These are phyloP conservation scores for Trametes hirsuta DNA, from an alignment of 1,284 basidiomycete species.

Conservation along the genomic window DNA sequence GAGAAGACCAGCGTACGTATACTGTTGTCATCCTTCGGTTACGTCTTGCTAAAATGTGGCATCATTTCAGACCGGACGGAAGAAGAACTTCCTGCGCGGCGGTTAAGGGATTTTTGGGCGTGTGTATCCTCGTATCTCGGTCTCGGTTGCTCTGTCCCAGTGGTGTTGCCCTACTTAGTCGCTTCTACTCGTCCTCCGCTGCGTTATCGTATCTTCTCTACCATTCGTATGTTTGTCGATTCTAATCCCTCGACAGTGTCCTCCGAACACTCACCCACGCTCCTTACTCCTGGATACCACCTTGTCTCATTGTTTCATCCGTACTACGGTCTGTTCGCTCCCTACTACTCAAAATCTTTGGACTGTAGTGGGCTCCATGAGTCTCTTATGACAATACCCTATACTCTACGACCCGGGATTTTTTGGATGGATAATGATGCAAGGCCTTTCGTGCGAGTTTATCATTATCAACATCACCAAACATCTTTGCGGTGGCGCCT, in stretches of 20 bases:
- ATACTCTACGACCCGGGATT: slow-evolving; percentile 34
- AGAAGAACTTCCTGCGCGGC: slow-evolving; percentile 75
- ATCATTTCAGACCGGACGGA: slow-evolving; percentile 56
- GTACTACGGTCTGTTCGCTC: slow-evolving; percentile 40
- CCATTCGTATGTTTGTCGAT: slow-evolving; percentile 42
- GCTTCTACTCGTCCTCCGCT: slow-evolving; percentile 30
- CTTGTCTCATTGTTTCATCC: slow-evolving; percentile 49
- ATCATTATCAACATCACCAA: slow-evolving; percentile 26
- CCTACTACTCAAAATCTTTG: slow-evolving; percentile 36
- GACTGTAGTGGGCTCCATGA: slow-evolving; percentile 37
- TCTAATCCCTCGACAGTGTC: slow-evolving; percentile 32
- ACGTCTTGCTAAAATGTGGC: slow-evolving; percentile 3
- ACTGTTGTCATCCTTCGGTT: neutral
- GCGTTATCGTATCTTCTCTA: slow-evolving; percentile 46
- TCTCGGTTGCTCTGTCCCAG: slow-evolving; percentile 35
- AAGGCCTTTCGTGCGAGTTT: slow-evolving; percentile 10
- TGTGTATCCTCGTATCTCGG: slow-evolving; percentile 23
- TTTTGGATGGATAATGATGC: slow-evolving; percentile 6
- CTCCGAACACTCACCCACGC: slow-evolving; percentile 48
- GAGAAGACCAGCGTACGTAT: slow-evolving; percentile 80
- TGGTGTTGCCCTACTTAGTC: slow-evolving; percentile 39
- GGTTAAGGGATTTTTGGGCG: slow-evolving; percentile 42
- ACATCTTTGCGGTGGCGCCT: slow-evolving; percentile 20
- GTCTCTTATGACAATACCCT: slow-evolving; percentile 42
- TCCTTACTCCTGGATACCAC: slow-evolving; percentile 66